phyloP scores from a whole-genome alignment of 257 asterid species.

The Hygrophila difformis region DNA sequence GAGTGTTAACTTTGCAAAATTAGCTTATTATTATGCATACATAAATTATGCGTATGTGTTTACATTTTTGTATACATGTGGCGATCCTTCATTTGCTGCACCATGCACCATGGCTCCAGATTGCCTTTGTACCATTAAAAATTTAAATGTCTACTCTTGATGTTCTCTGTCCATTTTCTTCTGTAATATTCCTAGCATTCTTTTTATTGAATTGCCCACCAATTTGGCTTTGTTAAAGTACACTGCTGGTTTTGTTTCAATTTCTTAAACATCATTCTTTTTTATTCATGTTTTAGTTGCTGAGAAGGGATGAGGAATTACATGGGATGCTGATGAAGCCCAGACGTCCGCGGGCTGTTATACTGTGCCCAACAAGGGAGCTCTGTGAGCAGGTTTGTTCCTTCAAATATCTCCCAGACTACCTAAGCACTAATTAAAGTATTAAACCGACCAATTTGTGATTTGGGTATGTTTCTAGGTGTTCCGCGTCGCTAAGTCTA shows the following conservation, averaged over 20 bases:
- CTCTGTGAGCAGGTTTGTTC: slow-evolving; percentile 83
- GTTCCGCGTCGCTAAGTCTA: slow-evolving; percentile 70
- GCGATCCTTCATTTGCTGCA: no score
- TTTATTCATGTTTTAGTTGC: slow-evolving; percentile 35
- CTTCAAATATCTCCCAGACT: slow-evolving; percentile 1
- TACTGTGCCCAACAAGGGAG: slow-evolving; percentile 99
- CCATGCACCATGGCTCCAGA: no score
- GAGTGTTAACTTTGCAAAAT: no score
- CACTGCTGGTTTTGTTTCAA: neutral
- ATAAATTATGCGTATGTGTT: no score
- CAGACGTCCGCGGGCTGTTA: slow-evolving; percentile 90
- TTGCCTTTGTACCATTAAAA: no score
- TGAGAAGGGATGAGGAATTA: slow-evolving; percentile 72
- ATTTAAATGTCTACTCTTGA: no score
- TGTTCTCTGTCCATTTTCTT: neutral
- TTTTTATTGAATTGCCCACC: slow-evolving; percentile 3
- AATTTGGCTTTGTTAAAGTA: neutral
- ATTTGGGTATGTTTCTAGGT: slow-evolving; percentile 38
- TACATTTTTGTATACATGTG: no score
- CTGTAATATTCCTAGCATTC: neutral
- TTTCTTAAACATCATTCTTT: slow-evolving; percentile 8
- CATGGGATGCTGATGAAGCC: slow-evolving; percentile 90
- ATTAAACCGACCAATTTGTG: neutral
- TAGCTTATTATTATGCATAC: no score
- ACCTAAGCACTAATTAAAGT: neutral